phyloP scores from a whole-genome alignment of 2,329 filamentous ascomycete species.

The Sphaerulina vaccinii region DNA sequence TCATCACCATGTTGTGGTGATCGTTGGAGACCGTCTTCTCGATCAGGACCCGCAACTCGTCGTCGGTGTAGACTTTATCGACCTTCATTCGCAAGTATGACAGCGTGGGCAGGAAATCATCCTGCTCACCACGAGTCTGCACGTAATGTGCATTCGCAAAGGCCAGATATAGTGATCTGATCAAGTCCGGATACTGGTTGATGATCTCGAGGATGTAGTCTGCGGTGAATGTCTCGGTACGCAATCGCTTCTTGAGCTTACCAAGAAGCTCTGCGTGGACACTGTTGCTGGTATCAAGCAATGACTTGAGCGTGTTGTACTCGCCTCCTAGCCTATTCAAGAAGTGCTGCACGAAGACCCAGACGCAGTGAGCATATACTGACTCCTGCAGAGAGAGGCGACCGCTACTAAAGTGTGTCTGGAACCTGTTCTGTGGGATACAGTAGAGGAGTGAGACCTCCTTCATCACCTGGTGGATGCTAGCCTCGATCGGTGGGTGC shows the following conservation, averaged over 20 bases:
- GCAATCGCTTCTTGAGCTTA: constrained; percentile 91
- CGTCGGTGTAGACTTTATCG: constrained; percentile 73
- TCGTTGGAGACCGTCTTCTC: constrained; percentile 81
- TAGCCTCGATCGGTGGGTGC: constrained; percentile 82
- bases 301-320: constrained; percentile 80
- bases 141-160: constrained; percentile 87
- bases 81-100: constrained; percentile 66
- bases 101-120: constrained; percentile 69
- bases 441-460: constrained; percentile 97
- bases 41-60: constrained; percentile 72
- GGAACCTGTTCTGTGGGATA: constrained; percentile 95
- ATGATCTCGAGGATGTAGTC: constrained; percentile 99
- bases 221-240: constrained; percentile 94
- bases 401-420: constrained; percentile 80
- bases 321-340: constrained; percentile 91
- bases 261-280: constrained; percentile 82
- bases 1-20: constrained; percentile 98
- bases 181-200: constrained; percentile 79
- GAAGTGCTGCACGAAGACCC: constrained; percentile 98
- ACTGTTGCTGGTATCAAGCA: constrained; percentile 78
- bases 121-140: constrained; percentile 61
- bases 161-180: constrained; percentile 83
- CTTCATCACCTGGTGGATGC: constrained; percentile 98
- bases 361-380: constrained; percentile 94
- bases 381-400: constrained; percentile 91